Evolutionary conservation across 495 filamentous ascomycete species (phyloP).

Genomic region (Penicillium odoratum): DNA sequence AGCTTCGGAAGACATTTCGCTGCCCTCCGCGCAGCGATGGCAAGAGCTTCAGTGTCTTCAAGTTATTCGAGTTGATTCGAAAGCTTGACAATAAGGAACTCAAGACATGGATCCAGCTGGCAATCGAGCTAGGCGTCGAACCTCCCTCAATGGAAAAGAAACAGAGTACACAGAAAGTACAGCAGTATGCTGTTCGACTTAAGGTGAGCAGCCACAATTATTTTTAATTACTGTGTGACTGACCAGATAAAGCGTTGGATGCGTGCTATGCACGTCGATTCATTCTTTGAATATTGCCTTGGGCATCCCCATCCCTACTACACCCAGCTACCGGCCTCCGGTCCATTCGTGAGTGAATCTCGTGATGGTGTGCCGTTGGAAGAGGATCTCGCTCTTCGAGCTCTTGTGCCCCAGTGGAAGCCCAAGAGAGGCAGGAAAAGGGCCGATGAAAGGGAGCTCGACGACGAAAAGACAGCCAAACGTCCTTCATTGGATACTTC

Average conservation of each 20-base stretch:
- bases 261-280: conserved; percentile 96
- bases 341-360: conserved; percentile 60
- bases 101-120: conserved; percentile 94
- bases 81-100: conserved; percentile 84
- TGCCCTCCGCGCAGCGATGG: conserved; percentile 88
- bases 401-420: conserved; percentile 84
- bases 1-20: conserved; percentile 78
- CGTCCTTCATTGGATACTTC: conserved; percentile 70
- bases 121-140: conserved; percentile 86
- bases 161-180: conserved; percentile 94
- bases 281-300: conserved; percentile 91
- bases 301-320: conserved; percentile 81
- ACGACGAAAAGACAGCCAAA: conserved; percentile 55
- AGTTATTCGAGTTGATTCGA: conserved; percentile 78
- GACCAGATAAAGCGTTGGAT: conserved; percentile 76
- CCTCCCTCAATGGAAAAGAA: conserved; percentile 81
- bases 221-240: conserved; percentile 3
- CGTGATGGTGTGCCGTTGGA: conserved; percentile 87
- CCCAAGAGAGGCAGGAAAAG: conserved; percentile 86
- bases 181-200: conserved; percentile 92
- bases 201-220: conserved; percentile 59
- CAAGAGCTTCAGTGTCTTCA: conserved; percentile 83
- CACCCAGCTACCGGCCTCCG: conserved; percentile 69
- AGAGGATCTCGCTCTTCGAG: conserved; percentile 89
- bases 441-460: conserved; percentile 70